Conservation (phyloP, 352 stramenopile genomes). For the Pythium brachiatum region DNA sequence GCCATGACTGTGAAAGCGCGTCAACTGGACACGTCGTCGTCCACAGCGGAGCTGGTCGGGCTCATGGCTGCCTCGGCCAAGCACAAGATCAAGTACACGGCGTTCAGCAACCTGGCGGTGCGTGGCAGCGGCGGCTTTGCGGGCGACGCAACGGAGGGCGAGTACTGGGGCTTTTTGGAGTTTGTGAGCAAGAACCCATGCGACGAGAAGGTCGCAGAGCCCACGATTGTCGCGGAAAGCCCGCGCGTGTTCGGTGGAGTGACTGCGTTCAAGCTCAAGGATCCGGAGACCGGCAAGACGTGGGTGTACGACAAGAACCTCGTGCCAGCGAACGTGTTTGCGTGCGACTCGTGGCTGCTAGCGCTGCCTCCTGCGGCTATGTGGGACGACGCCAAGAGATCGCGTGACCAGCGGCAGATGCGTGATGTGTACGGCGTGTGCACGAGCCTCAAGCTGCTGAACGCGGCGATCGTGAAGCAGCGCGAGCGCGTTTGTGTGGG, state of each 20-base stretch:
- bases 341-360: constrained; percentile 77
- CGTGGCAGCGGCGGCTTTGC: constrained; percentile 32
- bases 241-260: constrained; percentile 47
- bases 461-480: constrained; percentile 64
- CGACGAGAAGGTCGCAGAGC: constrained; percentile 31
- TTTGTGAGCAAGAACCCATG: constrained; percentile 65
- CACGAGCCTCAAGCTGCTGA: constrained; percentile 73
- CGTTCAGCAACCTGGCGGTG: constrained; percentile 72
- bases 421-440: constrained; percentile 73
- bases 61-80: constrained; percentile 59
- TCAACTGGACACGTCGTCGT: constrained; percentile 35
- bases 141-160: constrained; percentile 21
- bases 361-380: constrained; percentile 48
- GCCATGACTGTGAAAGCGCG: constrained; percentile 52
- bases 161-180: constrained; percentile 60
- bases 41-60: constrained; percentile 55
- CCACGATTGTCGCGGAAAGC: constrained; percentile 42
- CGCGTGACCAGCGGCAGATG: constrained; percentile 43
- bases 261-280: constrained; percentile 39
- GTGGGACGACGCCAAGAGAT: constrained; percentile 59
- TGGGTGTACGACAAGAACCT: constrained; percentile 69
- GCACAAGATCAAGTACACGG: constrained; percentile 64
- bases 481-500: constrained; percentile 50
- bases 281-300: constrained; percentile 37
- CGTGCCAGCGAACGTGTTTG: constrained; percentile 69